phyloP scores from a whole-genome alignment of 345 rosid species.

The Hibiscus mutabilis region DNA sequence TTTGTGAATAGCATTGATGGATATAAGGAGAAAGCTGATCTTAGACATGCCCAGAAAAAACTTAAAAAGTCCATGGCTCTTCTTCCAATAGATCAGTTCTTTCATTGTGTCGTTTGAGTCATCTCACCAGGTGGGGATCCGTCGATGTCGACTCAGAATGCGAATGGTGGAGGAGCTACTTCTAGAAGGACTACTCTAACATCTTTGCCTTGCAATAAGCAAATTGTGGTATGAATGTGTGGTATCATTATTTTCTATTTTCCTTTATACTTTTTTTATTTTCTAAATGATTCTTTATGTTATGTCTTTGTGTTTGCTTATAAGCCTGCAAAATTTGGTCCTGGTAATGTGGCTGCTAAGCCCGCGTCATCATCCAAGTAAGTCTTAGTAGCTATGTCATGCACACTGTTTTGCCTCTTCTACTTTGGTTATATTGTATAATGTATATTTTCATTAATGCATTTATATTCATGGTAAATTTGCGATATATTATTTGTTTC shows the following conservation, averaged over 20 bases:
- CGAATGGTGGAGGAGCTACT: constrained; percentile 21
- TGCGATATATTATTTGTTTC: no score
- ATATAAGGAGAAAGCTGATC: background rate
- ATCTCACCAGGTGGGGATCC: constrained; percentile 22
- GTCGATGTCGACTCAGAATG: constrained; percentile 21
- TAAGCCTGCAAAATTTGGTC: constrained; percentile 34
- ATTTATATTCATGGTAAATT: background rate
- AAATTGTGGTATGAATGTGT: no score
- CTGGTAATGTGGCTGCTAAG: constrained; percentile 28
- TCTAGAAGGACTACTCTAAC: constrained; percentile 29
- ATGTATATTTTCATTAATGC: no score
- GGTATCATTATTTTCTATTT: no score
- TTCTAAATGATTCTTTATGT: no score
- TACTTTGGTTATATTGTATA: background rate
- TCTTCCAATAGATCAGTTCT: constrained; percentile 25
- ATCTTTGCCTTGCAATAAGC: constrained; percentile 23
- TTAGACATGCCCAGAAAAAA: constrained; percentile 32
- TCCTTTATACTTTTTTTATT: no score
- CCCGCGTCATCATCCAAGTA: constrained; percentile 35
- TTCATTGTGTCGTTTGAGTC: constrained; percentile 15
- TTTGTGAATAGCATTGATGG: constrained; percentile 39
- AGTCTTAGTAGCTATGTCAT: constrained; percentile 21
- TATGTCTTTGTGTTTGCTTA: no score
- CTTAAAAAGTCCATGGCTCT: constrained; percentile 15
- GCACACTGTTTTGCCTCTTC: background rate